These are phyloP conservation scores for Cyberlindnera galapagoensis DNA, from an alignment of 805 yeast species.

Conservation along the genomic window DNA sequence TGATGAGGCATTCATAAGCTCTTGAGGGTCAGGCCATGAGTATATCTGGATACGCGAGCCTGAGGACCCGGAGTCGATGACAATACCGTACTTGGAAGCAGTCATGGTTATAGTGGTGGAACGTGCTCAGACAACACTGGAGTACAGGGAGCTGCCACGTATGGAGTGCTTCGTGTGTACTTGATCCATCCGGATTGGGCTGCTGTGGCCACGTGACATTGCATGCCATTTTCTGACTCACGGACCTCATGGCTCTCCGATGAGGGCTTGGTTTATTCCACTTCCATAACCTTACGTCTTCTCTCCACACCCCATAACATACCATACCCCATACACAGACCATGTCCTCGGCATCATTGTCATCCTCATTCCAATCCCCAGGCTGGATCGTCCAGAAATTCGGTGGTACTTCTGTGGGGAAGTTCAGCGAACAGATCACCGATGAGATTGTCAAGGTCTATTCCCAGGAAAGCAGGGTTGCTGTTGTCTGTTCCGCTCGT, in stretches of 20 bases:
- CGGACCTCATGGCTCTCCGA: too few species aligned
- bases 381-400: slow-evolving; percentile 87
- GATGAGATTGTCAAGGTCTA: slow-evolving; percentile 74
- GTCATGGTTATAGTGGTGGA: neutral
- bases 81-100: slow-evolving; percentile 65
- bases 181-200: too few species aligned
- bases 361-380: slow-evolving; percentile 10
- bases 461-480: slow-evolving; percentile 58
- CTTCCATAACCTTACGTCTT: too few species aligned
- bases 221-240: too few species aligned
- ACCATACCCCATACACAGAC: too few species aligned
- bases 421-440: slow-evolving; percentile 80
- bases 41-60: slow-evolving; percentile 88
- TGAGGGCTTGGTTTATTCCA: too few species aligned
- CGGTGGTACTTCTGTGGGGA: slow-evolving; percentile 97
- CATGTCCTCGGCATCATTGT: slow-evolving; percentile 16
- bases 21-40: slow-evolving; percentile 59
- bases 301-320: too few species aligned
- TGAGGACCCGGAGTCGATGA: slow-evolving; percentile 92
- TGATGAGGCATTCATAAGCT: slow-evolving; percentile 26
- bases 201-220: too few species aligned
- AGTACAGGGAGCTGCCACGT: neutral
- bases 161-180: too few species aligned
- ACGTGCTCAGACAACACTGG: neutral
- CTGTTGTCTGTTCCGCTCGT: slow-evolving; percentile 94